Base-by-base conservation (phyloP, 2,329 filamentous ascomycete species). In the Stachybotrys echinatus region DNA sequence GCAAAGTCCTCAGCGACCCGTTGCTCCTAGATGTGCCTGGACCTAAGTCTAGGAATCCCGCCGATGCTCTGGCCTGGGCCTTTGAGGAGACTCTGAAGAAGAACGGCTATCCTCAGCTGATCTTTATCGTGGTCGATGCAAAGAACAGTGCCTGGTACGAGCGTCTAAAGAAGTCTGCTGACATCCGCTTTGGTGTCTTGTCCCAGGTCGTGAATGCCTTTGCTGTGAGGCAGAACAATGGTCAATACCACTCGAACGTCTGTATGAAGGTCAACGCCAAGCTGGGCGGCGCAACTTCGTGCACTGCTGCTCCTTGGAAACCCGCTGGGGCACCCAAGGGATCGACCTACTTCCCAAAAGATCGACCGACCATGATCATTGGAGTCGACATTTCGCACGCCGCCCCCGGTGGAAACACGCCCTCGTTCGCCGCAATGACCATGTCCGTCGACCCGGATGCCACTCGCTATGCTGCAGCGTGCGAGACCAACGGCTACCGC, bases 201-300 rank as follows among this genome's bases (percentile, higher is more conserved):
- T 89, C 90, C 0, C 94, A 97, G 64, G 87, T 92, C 54, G 64
- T 97, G n/a, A 85, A 91, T 56, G 73, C 76, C 3, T 71, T 72
- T 0, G 87, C 95, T 52, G 88, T 92, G 1, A 60, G 72, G 37
- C 87, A 86, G 64, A 81, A 80, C 17, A 82, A 87, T 20, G 78
- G 79, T 0, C 94, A 99, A 61, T 97, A 97, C 68, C 87, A 89
- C 61, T 94, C 89, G 1, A 99, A 99, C 54, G 90, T 99, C 0
- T 81, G 84, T 55, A 94, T 99, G 89, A 99, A 99, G 73, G 84
- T 99, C 56, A 97, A 99, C 60, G 88, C 89, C 4, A 99, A 99
- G 73, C 79, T 99, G 3, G 94, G 94, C 14, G 94, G 94, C 6
- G 79, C 82, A 0, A 96, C 90, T 1, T 84, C 73, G 48, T 74